Base-by-base conservation (phyloP, 129 eudicot genomes). In the Flaveria trinervia region DNA sequence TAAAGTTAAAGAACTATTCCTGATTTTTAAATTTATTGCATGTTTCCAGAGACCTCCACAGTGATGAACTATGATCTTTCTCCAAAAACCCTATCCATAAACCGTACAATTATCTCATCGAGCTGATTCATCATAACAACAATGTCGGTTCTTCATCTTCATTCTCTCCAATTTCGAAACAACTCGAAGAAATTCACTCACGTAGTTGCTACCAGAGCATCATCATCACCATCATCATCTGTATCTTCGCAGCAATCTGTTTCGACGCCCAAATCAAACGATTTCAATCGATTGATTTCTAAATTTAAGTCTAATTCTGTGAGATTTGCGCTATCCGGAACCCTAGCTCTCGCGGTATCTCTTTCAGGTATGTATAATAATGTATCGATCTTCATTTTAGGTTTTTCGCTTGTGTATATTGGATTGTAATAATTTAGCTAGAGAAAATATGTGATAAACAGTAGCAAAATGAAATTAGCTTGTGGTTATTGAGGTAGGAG, bases 311-410 rank as follows among this genome's bases (percentile, higher is more conserved):
- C 97, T 80, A 81, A 78, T 67, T 78, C 93, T 28, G 28, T 84
- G 73, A 87, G 71, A 65, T 65, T 88, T 43, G 89, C 87, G 30
- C 88, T 91, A 30, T 88, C 98, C 2, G 85, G 85, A 64, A 70
- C 96, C 76, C 84, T 93, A 17, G 84, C 96, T 71, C 85, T 93
- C 20, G 84, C 97, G 16, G 71, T 93, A 39, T 79, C 95, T 52
- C 65, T 90, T 81, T 64, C 96, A 61, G 98, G 98, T 83, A 62
- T 43, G 51, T 7, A 16, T 96, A 82, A 23, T 1, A 23, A 62
- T 43, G 51, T 7, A 15, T 60, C 45, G 44, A 73, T 73, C 59
- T 62, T 54, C 74, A 11, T 2, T 80, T 43, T 36, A 51, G 13
- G 57, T 69, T 56, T 68, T 70, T 48, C 13, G 44, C 48, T 46